Base-by-base conservation (phyloP, 306 rosid species). In the Cyamopsis tetragonoloba region DNA sequence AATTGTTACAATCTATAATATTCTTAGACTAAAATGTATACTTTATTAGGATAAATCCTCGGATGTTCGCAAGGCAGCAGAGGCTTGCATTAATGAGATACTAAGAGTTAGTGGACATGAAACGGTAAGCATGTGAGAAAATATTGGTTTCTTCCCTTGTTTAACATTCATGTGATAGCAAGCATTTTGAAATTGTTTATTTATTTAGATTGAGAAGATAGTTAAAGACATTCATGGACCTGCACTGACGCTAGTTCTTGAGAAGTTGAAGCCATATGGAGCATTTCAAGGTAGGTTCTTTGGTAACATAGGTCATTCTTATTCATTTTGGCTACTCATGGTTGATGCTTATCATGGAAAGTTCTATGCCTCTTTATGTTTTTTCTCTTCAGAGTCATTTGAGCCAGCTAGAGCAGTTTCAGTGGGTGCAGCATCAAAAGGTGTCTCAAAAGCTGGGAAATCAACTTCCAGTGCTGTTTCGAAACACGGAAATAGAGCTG, bases 51-150 rank as follows among this genome's bases (percentile, higher is more conserved):
- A 95, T 80, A 95, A 95, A 88, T 91, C 99, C 1, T 88, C 96
- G 1, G 99, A 95, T 82, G 96, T 95, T 70, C 99, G 99, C 62
- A 95, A 95, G 86, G 96, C 96, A 17, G 95, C 99, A 11, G 97
- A 95, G 80, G 62, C 89, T 55, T 95, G 97, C 76, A 73, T 95
- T 73, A 75, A 72, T 71, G 99, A 91, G 84, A 84, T 95, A 77
- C 34, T 91, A 76, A 91, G 96, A 81, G 99, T 85, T 72, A 80
- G 88, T 79, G 92, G 85, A 64, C 95, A 76, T 48, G 99, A 95
- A 59, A 64, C 74, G 42, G 99, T 90, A 85, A 53, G 91, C 55
- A 18, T 64, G 39, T 62, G 24, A 35, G 59, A 35, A 56, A 62
- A 61, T 15, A 6, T 42, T 9, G 24, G 23, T 37, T 49, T 43